phyloP scores from a whole-genome alignment of 192 early-diverging fungal genomes.

The Coemansia sp. region DNA sequence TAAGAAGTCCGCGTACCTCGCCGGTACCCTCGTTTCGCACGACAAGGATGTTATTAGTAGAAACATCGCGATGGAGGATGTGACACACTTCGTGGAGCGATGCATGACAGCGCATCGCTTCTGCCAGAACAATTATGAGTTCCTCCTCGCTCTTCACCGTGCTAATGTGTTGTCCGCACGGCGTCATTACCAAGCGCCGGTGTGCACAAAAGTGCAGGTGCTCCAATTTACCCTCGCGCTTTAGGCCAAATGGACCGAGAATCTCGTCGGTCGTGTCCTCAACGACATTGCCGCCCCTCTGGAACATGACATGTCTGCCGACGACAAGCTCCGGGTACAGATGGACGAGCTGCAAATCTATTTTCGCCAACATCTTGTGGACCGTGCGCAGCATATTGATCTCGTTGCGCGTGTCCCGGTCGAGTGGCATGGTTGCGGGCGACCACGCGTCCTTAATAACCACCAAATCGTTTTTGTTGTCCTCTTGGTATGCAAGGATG shows the following conservation, averaged over 20 bases:
- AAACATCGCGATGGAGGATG: conserved; percentile 28
- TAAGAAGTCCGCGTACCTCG: conserved; percentile 7
- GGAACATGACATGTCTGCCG: neutral
- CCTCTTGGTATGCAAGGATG: no score
- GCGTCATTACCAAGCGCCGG: conserved; percentile 11
- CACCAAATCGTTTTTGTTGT: neutral
- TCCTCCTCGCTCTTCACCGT: conserved; percentile 3
- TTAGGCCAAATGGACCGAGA: neutral
- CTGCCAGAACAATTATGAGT: conserved; percentile 18
- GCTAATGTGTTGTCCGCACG: conserved; percentile 2
- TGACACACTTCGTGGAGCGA: conserved; percentile 8
- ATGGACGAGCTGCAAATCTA: neutral
- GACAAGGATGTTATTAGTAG: conserved; percentile 24
- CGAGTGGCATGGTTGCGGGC: neutral
- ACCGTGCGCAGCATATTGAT: neutral
- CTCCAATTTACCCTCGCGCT: neutral
- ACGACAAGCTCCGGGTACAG: neutral
- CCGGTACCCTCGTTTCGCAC: neutral
- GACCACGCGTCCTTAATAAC: conserved; percentile 19
- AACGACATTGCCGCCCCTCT: neutral
- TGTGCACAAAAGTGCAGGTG: conserved; percentile 8
- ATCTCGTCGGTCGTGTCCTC: conserved; percentile 6
- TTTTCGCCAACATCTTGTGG: neutral
- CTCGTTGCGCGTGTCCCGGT: neutral
- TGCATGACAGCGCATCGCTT: conserved; percentile 24